These are phyloP conservation scores for Trichosporon faecale DNA, from an alignment of 1,284 basidiomycete species.

Conservation along the genomic window DNA sequence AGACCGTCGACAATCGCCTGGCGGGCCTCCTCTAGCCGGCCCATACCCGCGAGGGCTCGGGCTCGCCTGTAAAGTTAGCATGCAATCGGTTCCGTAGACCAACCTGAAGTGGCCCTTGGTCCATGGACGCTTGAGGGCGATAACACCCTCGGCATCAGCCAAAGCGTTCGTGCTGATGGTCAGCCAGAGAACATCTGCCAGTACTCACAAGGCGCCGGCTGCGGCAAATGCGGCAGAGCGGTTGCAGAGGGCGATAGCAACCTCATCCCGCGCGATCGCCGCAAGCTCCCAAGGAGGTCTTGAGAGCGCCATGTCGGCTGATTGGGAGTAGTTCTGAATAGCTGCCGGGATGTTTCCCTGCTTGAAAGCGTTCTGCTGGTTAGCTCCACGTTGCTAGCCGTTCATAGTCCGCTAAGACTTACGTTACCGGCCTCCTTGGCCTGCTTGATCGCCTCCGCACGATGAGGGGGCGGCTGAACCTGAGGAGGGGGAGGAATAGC, in stretches of 20 bases:
- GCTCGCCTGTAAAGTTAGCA: slow-evolving; percentile 32
- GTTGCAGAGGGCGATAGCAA: slow-evolving; percentile 84
- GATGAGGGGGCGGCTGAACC: slow-evolving; percentile 62
- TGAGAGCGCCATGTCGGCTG: slow-evolving; percentile 74
- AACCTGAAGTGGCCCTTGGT: slow-evolving; percentile 93
- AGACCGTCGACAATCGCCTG: slow-evolving; percentile 79
- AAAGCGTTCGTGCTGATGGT: slow-evolving; percentile 65
- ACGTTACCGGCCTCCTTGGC: slow-evolving; percentile 91
- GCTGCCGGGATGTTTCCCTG: slow-evolving; percentile 68
- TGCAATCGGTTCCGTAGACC: slow-evolving; percentile 56
- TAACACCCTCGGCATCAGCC: slow-evolving; percentile 87
- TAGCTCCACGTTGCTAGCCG: background rate
- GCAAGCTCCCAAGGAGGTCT: slow-evolving; percentile 88
- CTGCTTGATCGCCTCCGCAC: slow-evolving; percentile 67
- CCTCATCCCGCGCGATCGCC: slow-evolving; percentile 78
- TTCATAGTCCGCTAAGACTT: slow-evolving; percentile 33
- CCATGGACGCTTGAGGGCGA: slow-evolving; percentile 81
- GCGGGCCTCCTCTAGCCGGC: slow-evolving; percentile 68
- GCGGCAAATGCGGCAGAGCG: slow-evolving; percentile 81
- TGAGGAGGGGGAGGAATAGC: slow-evolving; percentile 76
- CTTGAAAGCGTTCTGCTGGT: slow-evolving; percentile 68
- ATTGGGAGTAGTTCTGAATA: slow-evolving; percentile 77
- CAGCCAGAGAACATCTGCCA: slow-evolving; percentile 10
- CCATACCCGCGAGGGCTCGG: slow-evolving; percentile 71
- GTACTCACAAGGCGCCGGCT: slow-evolving; percentile 59